Evolutionary conservation across 2,329 filamentous ascomycete species (phyloP).

Genomic region (Aspergillus ochraceoroseus): DNA sequence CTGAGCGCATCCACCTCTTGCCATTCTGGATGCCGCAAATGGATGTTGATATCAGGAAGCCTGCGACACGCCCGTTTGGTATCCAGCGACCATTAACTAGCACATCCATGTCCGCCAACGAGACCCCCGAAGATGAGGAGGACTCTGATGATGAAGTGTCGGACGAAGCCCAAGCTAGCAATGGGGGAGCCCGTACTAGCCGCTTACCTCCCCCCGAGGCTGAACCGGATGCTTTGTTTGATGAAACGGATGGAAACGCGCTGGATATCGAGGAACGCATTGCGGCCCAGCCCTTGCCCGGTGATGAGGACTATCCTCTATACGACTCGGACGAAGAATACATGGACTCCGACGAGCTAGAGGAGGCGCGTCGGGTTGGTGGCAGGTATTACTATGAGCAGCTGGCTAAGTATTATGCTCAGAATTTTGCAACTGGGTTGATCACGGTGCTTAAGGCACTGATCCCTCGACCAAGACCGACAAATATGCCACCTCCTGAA

Average conservation of each 20-base stretch:
- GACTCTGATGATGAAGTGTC: slow-evolving; percentile 62
- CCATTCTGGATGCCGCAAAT: slow-evolving; percentile 99
- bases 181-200: not conserved
- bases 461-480: slow-evolving; percentile 50
- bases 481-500: slow-evolving; percentile 37
- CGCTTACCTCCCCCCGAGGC: slow-evolving; percentile 39
- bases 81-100: slow-evolving; percentile 76
- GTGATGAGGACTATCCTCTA: slow-evolving; percentile 70
- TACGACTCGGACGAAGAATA: slow-evolving; percentile 90
- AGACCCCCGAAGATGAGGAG: slow-evolving; percentile 66
- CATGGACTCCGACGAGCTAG: slow-evolving; percentile 66
- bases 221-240: slow-evolving; percentile 48
- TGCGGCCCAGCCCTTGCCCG: slow-evolving; percentile 53
- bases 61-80: slow-evolving; percentile 79
- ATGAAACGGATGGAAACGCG: slow-evolving; percentile 44
- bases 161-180: slow-evolving; percentile 9
- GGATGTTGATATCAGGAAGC: slow-evolving; percentile 95
- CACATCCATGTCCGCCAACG: slow-evolving; percentile 69
- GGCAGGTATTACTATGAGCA: slow-evolving; percentile 69
- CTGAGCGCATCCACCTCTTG: slow-evolving; percentile 77
- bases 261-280: slow-evolving; percentile 83
- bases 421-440: slow-evolving; percentile 45
- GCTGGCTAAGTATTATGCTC: slow-evolving; percentile 51
- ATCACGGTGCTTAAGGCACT: slow-evolving; percentile 44
- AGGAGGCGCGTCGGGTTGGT: slow-evolving; percentile 70